phyloP scores from a whole-genome alignment of 2,329 filamentous ascomycete species.

The Aspergillus unguis region DNA sequence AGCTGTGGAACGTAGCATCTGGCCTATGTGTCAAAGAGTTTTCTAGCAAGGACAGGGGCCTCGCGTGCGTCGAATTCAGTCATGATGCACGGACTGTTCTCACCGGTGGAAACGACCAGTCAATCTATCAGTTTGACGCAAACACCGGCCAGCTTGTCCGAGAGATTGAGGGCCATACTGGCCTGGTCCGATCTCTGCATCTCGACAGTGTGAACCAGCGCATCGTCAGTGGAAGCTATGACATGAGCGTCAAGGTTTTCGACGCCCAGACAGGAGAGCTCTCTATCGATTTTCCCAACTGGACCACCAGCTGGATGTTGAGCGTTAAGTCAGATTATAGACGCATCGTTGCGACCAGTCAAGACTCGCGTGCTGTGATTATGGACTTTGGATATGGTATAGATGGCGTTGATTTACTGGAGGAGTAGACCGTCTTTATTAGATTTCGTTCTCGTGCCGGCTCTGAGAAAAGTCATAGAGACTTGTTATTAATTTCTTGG shows the following conservation, averaged over 20 bases:
- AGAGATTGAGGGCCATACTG: constrained; percentile 76
- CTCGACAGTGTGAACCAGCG: constrained; percentile 82
- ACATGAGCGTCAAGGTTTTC: constrained; percentile 92
- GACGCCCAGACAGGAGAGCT: constrained; percentile 76
- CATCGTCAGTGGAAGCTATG: constrained; percentile 88
- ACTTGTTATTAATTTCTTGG: neutral
- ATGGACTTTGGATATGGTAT: constrained; percentile 79
- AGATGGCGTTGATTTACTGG: constrained; percentile 52
- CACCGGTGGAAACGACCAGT: constrained; percentile 90
- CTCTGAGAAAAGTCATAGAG: constrained; percentile 6
- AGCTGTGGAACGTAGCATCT: constrained; percentile 91
- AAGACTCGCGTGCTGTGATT: constrained; percentile 87
- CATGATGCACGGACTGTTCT: constrained; percentile 92
- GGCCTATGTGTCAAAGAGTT: constrained; percentile 90
- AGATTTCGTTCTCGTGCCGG: constrained; percentile 8
- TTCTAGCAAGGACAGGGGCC: constrained; percentile 80
- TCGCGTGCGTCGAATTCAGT: constrained; percentile 93
- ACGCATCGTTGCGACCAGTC: constrained; percentile 88
- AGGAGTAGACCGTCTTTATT: constrained; percentile 29
- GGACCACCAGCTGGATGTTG: constrained; percentile 95
- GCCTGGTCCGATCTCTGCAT: constrained; percentile 84
- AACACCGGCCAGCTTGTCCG: constrained; percentile 80
- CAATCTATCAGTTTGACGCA: constrained; percentile 94
- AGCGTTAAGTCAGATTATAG: constrained; percentile 95
- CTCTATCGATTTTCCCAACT: constrained; percentile 82